Base-by-base conservation (phyloP, 179 eudicot genomes). In the Drosera spatulata region DNA sequence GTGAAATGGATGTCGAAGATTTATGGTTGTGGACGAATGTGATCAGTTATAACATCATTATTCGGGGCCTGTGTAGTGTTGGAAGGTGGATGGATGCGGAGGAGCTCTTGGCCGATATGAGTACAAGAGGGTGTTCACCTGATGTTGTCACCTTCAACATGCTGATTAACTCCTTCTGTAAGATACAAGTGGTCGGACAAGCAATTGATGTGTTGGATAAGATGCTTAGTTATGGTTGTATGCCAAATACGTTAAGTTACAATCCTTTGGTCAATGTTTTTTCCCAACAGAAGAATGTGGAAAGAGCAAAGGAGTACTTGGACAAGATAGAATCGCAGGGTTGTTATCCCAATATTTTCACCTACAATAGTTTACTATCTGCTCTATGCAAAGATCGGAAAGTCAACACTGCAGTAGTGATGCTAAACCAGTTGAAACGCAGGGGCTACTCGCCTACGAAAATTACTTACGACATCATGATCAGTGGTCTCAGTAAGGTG, bases 201-300 rank as follows among this genome's bases (percentile, higher is more conserved):
- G 97, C 96, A 9, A 82, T 85, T 62, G 88, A 84, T 76, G 68
- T 84, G 50, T 68, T 91, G 73, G 88, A 82, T 22, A 22, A 22
- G 33, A 22, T 22, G 33, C 33, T 22, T 22, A 22, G 33, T 22
- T 22, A 22, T 22, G 57, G 88, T 64, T 84, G 33, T 22, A 22
- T 22, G 33, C 33, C 33, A 22, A 22, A 22, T 22, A 22, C 33
- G 1, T 22, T 22, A 60, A 91, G 96, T 66, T 91, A 91, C 69
- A 88, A 91, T 43, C 91, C 95, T 8, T 66, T 91, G 69, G 78
- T 91, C 42, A 86, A 88, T 72, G 96, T 85, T 14, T 91, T 91
- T 64, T 91, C 95, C 79, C 83, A 83, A 73, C 95, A 80, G 53
- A 91, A 84, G 77, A 85, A 88, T 69, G 80, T 88, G 95, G 96